phyloP scores from a whole-genome alignment of 1,284 basidiomycete species.

The Filobasidium uniguttulatum region DNA sequence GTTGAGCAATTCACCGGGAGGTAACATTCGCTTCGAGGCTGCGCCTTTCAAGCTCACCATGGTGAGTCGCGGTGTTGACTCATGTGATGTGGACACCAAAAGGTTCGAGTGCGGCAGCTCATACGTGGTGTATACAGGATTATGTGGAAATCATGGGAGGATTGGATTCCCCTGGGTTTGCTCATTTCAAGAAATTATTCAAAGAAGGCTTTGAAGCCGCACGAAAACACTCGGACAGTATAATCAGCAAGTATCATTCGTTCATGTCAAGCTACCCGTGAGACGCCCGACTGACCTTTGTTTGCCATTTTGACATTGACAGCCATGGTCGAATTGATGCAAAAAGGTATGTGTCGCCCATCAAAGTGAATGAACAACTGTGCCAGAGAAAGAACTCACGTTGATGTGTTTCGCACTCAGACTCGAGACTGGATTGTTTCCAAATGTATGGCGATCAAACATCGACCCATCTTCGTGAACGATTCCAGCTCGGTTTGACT shows the following conservation, averaged over 20 bases:
- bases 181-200: conserved; percentile 77
- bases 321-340: conserved; percentile 93
- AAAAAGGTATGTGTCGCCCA: conserved; percentile 50
- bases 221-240: conserved; percentile 89
- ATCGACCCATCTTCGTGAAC: conserved; percentile 68
- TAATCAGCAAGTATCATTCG: conserved; percentile 52
- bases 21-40: conserved; percentile 95
- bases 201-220: conserved; percentile 85
- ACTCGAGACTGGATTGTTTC: conserved; percentile 88
- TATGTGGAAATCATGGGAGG: conserved; percentile 96
- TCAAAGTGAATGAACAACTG: too few relatives aligned
- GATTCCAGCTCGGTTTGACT: conserved; percentile 83
- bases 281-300: neutral
- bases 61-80: conserved; percentile 32
- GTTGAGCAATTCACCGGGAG: conserved; percentile 81
- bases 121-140: conserved; percentile 42
- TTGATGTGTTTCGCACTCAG: too few relatives aligned
- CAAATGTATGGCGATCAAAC: conserved; percentile 80
- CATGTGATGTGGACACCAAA: neutral
- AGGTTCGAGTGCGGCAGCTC: neutral
- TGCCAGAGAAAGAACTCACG: too few relatives aligned
- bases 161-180: conserved; percentile 57
- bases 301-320: neutral
- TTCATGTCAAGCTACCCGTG: neutral
- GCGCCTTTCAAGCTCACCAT: conserved; percentile 91